Evolutionary conservation across 768 basidiomycete genomes (phyloP).

Genomic region (Lactarius evosmus): DNA sequence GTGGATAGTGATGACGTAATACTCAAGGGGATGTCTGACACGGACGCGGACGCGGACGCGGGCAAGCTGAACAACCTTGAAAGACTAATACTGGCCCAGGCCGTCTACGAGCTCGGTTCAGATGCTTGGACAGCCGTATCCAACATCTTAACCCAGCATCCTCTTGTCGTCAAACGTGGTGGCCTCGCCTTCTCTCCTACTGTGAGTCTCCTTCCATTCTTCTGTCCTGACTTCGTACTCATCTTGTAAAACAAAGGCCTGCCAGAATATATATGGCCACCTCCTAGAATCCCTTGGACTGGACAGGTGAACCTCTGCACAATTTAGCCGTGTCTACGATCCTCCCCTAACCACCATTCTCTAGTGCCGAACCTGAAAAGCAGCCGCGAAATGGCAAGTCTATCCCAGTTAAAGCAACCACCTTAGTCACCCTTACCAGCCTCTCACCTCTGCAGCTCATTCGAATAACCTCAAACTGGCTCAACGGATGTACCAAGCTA

Average conservation of each 20-base stretch:
- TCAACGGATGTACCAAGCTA: slow-evolving; percentile 65
- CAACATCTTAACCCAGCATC: slow-evolving; percentile 64
- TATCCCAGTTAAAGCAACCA: slow-evolving; percentile 3
- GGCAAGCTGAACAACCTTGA: slow-evolving; percentile 46
- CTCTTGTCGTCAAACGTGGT: slow-evolving; percentile 55
- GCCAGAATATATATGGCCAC: slow-evolving; percentile 8
- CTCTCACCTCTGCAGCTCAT: slow-evolving; percentile 44
- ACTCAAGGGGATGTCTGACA: not conserved
- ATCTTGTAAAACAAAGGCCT: slow-evolving; percentile 1
- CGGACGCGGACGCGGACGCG: not conserved
- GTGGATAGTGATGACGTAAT: slow-evolving; percentile 12
- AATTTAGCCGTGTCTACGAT: not conserved
- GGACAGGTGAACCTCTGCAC: slow-evolving; percentile 4
- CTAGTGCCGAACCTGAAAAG: slow-evolving; percentile 36
- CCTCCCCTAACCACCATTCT: not conserved
- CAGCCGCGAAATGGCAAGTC: slow-evolving; percentile 49
- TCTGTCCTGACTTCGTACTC: slow-evolving; percentile 8
- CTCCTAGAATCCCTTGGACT: slow-evolving; percentile 12
- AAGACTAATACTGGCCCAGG: slow-evolving; percentile 79
- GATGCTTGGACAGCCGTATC: slow-evolving; percentile 66
- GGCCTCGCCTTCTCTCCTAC: slow-evolving; percentile 60
- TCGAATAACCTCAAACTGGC: slow-evolving; percentile 63
- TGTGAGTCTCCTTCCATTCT: slow-evolving; percentile 43
- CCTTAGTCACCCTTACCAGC: not conserved
- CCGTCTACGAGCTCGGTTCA: slow-evolving; percentile 78